Evolutionary conservation across 164 flowering plant species (phyloP), one percentile per base, ranked within the genome.

Genomic region (Piper betle): DNA sequence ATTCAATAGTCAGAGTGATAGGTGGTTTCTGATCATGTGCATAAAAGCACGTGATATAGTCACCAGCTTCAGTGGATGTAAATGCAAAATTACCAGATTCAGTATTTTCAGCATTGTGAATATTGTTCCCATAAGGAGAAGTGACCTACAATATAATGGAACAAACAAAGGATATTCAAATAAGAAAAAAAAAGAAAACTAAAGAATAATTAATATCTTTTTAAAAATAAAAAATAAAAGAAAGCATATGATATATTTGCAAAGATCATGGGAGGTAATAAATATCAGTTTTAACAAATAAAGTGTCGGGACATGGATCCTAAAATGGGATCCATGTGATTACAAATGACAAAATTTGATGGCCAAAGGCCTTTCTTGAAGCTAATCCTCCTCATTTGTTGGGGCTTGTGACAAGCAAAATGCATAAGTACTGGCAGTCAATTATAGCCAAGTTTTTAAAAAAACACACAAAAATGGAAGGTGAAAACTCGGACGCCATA

Each of bases 41-140:
- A 81, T 75, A 82, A 66, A 86, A 82, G 68, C 96, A 88, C 50
- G 83, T 64, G 61, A 78, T 68, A 55, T 88, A 83, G 55, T 84
- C 88, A 18, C 96, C 96, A 5, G 71, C 58, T 66, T 88, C 91
- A 2, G 81, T 75, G 12, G 93, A 84, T 18, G 87, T 83, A 57
- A 83, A 88, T 7, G 87, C 93, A 66, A 83, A 88, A 15, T 78
- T 69, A 10, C 96, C 93, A 2, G 77, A 69, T 10, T 76, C 82
- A 56, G 82, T 84, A 50, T 46, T 68, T 18, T 84, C 91, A 13
- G 64, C 81, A 60, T 55, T 19, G 68, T 89, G 96, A 62, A 76
- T 75, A 52, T 53, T 75, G 75, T 75, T 79, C 17, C 93, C 91
- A 39, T 72, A 52, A 5, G 93, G 77, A 19, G 93, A 84, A 9